These are phyloP conservation scores for Dryas octopetala DNA, from an alignment of 306 rosid species.

Conservation along the genomic window DNA sequence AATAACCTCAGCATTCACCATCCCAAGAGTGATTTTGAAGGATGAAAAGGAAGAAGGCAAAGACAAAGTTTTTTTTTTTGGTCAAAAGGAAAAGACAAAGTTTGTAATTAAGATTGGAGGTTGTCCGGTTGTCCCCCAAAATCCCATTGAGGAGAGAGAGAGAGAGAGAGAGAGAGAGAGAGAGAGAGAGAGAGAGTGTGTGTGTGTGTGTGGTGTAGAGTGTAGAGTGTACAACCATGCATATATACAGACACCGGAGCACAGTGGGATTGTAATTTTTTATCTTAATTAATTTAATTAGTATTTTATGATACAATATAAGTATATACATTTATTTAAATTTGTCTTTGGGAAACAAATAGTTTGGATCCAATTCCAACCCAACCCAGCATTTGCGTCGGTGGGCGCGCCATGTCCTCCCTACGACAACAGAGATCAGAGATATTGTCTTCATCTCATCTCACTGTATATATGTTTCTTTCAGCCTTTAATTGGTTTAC, in stretches of 20 bases:
- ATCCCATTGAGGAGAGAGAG: conserved; percentile 24
- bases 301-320: neutral
- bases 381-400: conserved; percentile 66
- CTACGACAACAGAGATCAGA: conserved; percentile 18
- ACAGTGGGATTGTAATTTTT: no score
- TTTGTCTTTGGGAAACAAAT: conserved; percentile 51
- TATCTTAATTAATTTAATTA: no score
- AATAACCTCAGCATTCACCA: neutral
- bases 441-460: conserved; percentile 14
- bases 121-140: conserved; percentile 47
- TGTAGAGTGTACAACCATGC: neutral
- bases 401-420: conserved; percentile 61
- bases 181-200: conserved; percentile 13
- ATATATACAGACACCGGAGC: neutral
- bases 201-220: neutral
- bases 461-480: neutral
- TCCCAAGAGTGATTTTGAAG: neutral
- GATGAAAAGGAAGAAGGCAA: conserved; percentile 4
- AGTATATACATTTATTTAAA: neutral
- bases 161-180: conserved; percentile 22
- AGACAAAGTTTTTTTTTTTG: conserved; percentile 20
- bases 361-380: conserved; percentile 30
- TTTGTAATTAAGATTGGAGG: conserved; percentile 38
- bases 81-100: conserved; percentile 29
- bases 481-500: neutral